phyloP scores from a whole-genome alignment of 2,329 filamentous ascomycete genomes.

The Neopestalotiopsis rosae region DNA sequence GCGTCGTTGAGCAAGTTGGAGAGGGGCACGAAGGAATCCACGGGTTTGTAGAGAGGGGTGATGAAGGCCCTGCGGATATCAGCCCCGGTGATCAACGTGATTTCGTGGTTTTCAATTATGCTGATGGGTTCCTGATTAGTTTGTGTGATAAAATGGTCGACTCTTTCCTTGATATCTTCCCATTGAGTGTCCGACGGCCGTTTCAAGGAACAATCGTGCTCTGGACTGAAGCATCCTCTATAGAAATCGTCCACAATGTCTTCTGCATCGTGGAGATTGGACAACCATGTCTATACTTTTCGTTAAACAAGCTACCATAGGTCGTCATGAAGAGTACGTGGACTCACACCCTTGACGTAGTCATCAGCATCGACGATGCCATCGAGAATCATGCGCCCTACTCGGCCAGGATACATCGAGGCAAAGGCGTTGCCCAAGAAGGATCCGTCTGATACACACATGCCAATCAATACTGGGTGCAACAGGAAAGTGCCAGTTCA shows the following conservation, averaged over 20 bases:
- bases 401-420: conserved; percentile 44
- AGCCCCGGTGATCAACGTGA: conserved; percentile 35
- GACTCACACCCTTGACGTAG: conserved; percentile 37
- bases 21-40: conserved; percentile 23
- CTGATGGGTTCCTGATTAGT: conserved; percentile 35
- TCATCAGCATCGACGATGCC: conserved; percentile 43
- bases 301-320: not conserved
- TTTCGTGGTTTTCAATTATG: conserved; percentile 25
- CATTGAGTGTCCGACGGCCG: conserved; percentile 29
- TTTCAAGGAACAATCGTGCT: conserved; percentile 36
- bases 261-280: conserved; percentile 44
- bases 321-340: not conserved
- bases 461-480: not conserved
- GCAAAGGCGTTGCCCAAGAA: conserved; percentile 50
- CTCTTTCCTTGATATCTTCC: conserved; percentile 37
- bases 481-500: not conserved
- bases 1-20: conserved; percentile 29
- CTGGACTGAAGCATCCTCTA: conserved; percentile 40
- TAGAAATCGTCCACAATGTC: conserved; percentile 40
- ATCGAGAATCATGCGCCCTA: conserved; percentile 49
- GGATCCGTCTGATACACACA: conserved; percentile 42
- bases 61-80: conserved; percentile 37
- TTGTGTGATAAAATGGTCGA: conserved; percentile 35
- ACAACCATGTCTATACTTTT: conserved; percentile 36
- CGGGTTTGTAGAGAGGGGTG: conserved; percentile 36